Evolutionary conservation across 2,329 filamentous ascomycete genomes (phyloP).

Genomic region (Achaetomium macrosporum): DNA sequence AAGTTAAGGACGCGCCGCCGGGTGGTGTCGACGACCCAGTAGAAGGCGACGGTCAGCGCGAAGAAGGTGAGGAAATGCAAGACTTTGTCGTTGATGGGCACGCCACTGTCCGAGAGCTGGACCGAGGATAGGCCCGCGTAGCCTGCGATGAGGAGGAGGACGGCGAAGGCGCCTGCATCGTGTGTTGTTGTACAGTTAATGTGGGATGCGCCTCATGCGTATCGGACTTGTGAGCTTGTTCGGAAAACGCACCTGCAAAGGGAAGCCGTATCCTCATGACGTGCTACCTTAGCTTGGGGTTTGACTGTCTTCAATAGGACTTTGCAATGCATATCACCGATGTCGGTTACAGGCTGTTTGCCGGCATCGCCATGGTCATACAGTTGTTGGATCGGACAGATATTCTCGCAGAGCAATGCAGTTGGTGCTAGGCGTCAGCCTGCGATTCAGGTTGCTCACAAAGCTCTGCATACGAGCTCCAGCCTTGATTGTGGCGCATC

Average conservation of each 20-base stretch:
- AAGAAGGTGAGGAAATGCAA: conserved; percentile 88
- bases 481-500: conserved; percentile 1
- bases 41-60: conserved; percentile 78
- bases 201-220: neutral
- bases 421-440: no score
- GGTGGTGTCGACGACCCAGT: conserved; percentile 93
- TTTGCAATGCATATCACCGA: neutral
- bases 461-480: neutral
- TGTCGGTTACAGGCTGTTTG: neutral
- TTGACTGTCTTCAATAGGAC: neutral
- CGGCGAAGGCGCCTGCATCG: conserved; percentile 60
- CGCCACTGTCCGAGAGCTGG: conserved; percentile 37
- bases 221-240: neutral
- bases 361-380: conserved; percentile 1
- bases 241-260: conserved; percentile 65
- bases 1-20: conserved; percentile 80
- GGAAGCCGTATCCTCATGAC: conserved; percentile 79
- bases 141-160: conserved; percentile 67
- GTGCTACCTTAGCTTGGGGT: neutral
- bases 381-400: neutral
- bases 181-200: neutral
- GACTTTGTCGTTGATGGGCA: conserved; percentile 77
- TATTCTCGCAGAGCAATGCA: no score
- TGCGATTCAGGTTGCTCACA: neutral
- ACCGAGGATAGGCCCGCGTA: conserved; percentile 71